Evolutionary conservation across 129 eudicot species (phyloP), one percentile per base, ranked within the genome.

Genomic region (Helianthus tuberosus): DNA sequence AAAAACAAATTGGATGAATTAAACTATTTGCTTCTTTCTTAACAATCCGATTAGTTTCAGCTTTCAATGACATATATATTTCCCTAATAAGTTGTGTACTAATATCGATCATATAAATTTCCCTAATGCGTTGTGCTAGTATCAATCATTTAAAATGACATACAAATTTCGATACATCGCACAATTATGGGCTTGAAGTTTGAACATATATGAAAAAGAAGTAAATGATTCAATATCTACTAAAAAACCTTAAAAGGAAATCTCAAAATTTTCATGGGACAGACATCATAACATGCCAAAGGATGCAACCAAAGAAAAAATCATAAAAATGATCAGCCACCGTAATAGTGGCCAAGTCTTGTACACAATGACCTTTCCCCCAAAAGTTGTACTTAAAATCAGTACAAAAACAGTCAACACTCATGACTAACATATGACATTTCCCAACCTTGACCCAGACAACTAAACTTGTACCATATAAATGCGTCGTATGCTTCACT

Each of bases 281-380:
- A 6, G 20, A 39, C 23, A 3, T 50, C 3, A 51, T 36, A 52
- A 8, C 17, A 41, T 44, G 9, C 13, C 32, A 58, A 11, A 39
- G 36, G n/a, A 59, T 13, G 27, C 41, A 69, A 69, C 48, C 35
- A 38, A 53, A 53, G 35, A 69, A 29, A 66, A 46, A 23, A 50
- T 17, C 36, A 63, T 78, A 39, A 78, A 25, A 78, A 49, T 62
- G 63, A 71, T 52, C 48, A 51, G 75, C 74, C 78, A 78, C 77
- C 32, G 55, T 77, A 68, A 69, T 64, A 51, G 74, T 84, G 88
- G 57, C 77, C 64, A 27, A 77, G 44, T 58, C 43, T 73, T 38
- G 75, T 57, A 69, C 73, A 39, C 44, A 39, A 72, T 27, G 66
- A 78, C 71, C 81, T 70, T 80, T 71, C 57, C 68, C 68, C 71